These are phyloP conservation scores for Lasiodiplodia gonubiensis DNA, from an alignment of 2,329 filamentous ascomycete species.

Conservation along the genomic window DNA sequence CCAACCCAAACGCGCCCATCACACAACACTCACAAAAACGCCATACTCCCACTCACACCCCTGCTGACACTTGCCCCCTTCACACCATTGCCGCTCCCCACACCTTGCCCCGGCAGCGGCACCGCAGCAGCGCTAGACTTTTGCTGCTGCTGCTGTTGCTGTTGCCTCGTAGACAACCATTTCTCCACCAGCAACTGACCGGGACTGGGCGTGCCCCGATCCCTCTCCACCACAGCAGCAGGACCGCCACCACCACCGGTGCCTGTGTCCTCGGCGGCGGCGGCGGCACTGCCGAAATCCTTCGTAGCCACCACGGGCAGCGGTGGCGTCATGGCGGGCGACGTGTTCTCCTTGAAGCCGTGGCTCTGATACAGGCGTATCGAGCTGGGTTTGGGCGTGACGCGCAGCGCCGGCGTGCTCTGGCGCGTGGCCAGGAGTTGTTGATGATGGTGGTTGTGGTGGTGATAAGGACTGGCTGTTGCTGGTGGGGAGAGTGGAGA, in stretches of 20 bases:
- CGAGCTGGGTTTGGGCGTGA: background rate
- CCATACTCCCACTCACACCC: constrained; percentile 1
- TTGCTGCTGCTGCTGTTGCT: background rate
- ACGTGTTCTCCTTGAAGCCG: constrained; percentile 26
- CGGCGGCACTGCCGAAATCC: too few relatives aligned
- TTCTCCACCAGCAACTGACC: constrained; percentile 42
- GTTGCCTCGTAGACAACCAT: constrained; percentile 37
- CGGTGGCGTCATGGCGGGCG: constrained; percentile 32
- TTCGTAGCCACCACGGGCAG: constrained; percentile 31
- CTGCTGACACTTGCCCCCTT: background rate
- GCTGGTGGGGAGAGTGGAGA: background rate
- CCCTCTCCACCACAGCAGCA: constrained; percentile 20
- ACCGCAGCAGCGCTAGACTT: too few relatives aligned
- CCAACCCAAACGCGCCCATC: too few relatives aligned
- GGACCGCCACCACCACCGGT: constrained; percentile 32
- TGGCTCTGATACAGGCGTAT: background rate
- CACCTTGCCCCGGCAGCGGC: constrained; percentile 30
- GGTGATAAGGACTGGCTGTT: background rate
- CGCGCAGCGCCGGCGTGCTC: constrained; percentile 17
- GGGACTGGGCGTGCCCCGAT: constrained; percentile 33
- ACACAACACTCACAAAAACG: constrained; percentile 13
- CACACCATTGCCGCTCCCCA: constrained; percentile 29
- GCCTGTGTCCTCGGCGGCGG: too few relatives aligned
- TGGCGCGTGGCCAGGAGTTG: constrained; percentile 30
- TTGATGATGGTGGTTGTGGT: background rate